phyloP scores from a whole-genome alignment of 2,329 filamentous ascomycete genomes.

The Fusarium agapanthi region DNA sequence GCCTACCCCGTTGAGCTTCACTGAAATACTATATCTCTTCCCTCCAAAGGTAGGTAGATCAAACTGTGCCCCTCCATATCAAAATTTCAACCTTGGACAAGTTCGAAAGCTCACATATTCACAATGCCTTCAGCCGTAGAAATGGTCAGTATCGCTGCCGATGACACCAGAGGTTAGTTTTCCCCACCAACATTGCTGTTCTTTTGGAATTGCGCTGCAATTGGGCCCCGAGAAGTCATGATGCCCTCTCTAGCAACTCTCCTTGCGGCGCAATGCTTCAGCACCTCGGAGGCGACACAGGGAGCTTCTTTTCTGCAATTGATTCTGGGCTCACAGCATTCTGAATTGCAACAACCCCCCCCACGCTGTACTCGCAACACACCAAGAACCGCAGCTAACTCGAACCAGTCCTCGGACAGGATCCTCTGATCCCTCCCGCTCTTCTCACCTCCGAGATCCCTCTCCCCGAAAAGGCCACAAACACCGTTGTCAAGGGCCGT shows the following conservation, averaged over 20 bases:
- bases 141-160: slow-evolving; percentile 53
- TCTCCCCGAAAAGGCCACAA: slow-evolving; percentile 67
- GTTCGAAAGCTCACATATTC: slow-evolving; percentile 31
- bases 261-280: background rate
- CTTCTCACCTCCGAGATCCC: slow-evolving; percentile 89
- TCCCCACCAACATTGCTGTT: background rate
- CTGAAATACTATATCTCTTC: slow-evolving; percentile 24
- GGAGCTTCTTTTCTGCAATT: background rate
- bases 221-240: slow-evolving; percentile 3
- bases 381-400: slow-evolving; percentile 26
- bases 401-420: slow-evolving; percentile 85
- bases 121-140: slow-evolving; percentile 50
- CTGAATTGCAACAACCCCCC: background rate
- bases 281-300: background rate
- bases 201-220: background rate
- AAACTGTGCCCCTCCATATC: slow-evolving; percentile 24
- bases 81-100: slow-evolving; percentile 19
- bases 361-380: background rate
- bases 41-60: slow-evolving; percentile 26
- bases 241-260: slow-evolving; percentile 4
- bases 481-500: slow-evolving; percentile 77
- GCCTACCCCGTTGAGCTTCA: slow-evolving; percentile 23
- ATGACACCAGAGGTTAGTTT: slow-evolving; percentile 56
- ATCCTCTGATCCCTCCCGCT: slow-evolving; percentile 89
- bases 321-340: background rate